Evolutionary conservation across 2,329 filamentous ascomycete genomes (phyloP).

Genomic region (Ceratocystis cubensis): DNA sequence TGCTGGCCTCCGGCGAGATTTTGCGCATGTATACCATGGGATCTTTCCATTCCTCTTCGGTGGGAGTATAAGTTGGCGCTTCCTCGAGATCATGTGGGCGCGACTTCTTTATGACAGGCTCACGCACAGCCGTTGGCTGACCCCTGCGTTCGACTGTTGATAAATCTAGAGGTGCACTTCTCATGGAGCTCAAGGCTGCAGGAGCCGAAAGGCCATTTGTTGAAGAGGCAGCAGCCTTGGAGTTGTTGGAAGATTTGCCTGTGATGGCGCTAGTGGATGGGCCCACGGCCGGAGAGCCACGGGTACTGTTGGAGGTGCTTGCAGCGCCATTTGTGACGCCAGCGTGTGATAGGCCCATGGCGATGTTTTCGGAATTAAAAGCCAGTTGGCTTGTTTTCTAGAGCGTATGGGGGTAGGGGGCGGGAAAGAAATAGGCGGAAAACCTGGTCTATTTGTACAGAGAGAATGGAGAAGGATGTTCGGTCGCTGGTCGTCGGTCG

Average conservation of each 20-base stretch:
- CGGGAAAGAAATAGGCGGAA: neutral
- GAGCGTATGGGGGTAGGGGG: neutral
- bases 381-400: neutral
- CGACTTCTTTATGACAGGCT: constrained; percentile 62
- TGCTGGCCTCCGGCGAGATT: constrained; percentile 70
- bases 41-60: constrained; percentile 87
- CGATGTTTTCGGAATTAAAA: neutral
- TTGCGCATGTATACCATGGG: constrained; percentile 89
- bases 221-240: constrained; percentile 41
- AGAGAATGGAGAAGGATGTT: neutral
- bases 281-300: constrained; percentile 39
- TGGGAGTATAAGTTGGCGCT: constrained; percentile 81
- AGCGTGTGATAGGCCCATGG: constrained; percentile 19
- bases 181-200: constrained; percentile 43
- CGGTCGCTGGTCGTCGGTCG: neutral
- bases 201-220: constrained; percentile 28
- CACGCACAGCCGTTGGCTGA: constrained; percentile 62
- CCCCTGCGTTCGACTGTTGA: constrained; percentile 84
- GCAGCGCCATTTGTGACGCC: constrained; percentile 28
- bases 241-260: constrained; percentile 30
- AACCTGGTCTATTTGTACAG: neutral
- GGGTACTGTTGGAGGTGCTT: constrained; percentile 35
- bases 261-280: constrained; percentile 20
- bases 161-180: constrained; percentile 59
- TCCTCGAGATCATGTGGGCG: constrained; percentile 77